Percentiles rank a stretch among this genome's conserved stretches.
phyloP scores from a whole-genome alignment of 2,329 filamentous ascomycete genomes.

The Fusarium torreyae region DNA sequence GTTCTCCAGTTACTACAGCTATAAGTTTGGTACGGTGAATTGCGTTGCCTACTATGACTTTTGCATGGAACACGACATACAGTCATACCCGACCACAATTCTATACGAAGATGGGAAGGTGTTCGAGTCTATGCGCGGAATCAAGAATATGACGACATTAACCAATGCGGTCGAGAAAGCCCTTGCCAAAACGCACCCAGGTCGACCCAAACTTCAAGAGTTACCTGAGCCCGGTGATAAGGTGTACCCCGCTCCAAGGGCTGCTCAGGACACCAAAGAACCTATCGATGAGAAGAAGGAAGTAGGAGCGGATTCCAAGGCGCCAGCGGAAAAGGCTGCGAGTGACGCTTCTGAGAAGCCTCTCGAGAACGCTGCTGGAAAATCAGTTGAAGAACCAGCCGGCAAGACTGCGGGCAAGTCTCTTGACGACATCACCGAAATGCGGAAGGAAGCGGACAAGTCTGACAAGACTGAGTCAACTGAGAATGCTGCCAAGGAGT shows the following conservation, averaged over 20 bases:
- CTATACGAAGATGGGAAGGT: conserved; percentile 85
- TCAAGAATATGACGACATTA: conserved; percentile 76
- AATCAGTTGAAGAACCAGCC: conserved; percentile 36
- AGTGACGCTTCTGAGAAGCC: conserved; percentile 40
- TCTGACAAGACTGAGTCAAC: conserved; percentile 47
- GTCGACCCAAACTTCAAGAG: conserved; percentile 76
- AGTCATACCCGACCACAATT: conserved; percentile 81
- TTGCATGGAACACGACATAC: conserved; percentile 78
- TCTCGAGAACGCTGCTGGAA: conserved; percentile 27
- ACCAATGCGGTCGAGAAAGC: conserved; percentile 81
- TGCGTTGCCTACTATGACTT: conserved; percentile 87
- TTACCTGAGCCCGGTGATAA: conserved; percentile 81
- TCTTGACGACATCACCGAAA: conserved; percentile 47
- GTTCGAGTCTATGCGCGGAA: conserved; percentile 74
- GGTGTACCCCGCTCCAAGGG: conserved; percentile 54
- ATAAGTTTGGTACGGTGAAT: conserved; percentile 88
- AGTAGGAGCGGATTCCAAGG: conserved; percentile 52
- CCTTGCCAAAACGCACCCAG: conserved; percentile 84
- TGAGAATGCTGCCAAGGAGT: conserved; percentile 42
- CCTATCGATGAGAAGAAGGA: conserved; percentile 40
- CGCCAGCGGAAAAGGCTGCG: conserved; percentile 50
- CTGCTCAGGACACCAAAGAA: conserved; percentile 16
- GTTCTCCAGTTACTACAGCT: conserved; percentile 89
- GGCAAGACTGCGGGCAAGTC: conserved; percentile 37
- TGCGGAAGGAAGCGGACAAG: conserved; percentile 46